A percentile compares a stretch with the other conserved stretches of the same genome.
These are phyloP conservation scores for Cyberlindnera meyerae DNA, from an alignment of 805 yeast species.

Conservation along the genomic window DNA sequence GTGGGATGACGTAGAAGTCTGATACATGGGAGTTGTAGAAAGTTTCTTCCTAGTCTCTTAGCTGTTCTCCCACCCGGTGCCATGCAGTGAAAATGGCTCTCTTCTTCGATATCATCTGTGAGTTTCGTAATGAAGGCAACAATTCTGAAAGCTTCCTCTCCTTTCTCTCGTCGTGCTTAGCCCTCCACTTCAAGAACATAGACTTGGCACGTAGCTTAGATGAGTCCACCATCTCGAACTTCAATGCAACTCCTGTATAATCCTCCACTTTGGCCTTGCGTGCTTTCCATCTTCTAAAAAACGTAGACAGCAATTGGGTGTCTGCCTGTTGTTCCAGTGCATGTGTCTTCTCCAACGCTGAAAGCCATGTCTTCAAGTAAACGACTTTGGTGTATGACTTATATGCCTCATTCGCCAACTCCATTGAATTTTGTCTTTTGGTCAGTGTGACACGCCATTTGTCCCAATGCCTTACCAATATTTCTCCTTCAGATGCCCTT, in stretches of 20 bases:
- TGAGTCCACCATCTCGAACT: constrained; percentile 3
- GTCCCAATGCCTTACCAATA: constrained; percentile 2
- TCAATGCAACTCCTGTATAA: constrained; percentile 1
- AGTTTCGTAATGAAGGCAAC: constrained; percentile 1
- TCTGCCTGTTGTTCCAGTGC: constrained; percentile 5
- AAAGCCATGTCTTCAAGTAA: constrained; percentile 19
- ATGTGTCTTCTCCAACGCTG: not conserved
- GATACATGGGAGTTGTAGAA: constrained; percentile 8
- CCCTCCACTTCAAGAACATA: constrained; percentile 11
- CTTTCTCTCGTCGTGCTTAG: constrained; percentile 2
- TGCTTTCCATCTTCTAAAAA: too few species aligned
- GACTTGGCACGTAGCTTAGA: not conserved
- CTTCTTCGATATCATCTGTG: not conserved
- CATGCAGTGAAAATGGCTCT: constrained; percentile 8
- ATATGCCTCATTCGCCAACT: constrained; percentile 12
- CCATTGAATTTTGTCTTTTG: constrained; percentile 7
- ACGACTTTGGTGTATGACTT: constrained; percentile 16
- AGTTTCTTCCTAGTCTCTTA: constrained; percentile 4
- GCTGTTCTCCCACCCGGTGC: constrained; percentile 3
- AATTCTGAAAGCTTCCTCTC: constrained; percentile 3
- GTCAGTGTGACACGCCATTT: constrained; percentile 8
- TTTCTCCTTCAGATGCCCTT: constrained; percentile 4
- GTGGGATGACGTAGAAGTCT: constrained; percentile 3
- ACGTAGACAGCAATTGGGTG: constrained; percentile 2
- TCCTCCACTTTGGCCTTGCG: too few species aligned